phyloP scores from a whole-genome alignment of 371 early-diverging fungal species.

The Thermomucor indicae-seudaticae region DNA sequence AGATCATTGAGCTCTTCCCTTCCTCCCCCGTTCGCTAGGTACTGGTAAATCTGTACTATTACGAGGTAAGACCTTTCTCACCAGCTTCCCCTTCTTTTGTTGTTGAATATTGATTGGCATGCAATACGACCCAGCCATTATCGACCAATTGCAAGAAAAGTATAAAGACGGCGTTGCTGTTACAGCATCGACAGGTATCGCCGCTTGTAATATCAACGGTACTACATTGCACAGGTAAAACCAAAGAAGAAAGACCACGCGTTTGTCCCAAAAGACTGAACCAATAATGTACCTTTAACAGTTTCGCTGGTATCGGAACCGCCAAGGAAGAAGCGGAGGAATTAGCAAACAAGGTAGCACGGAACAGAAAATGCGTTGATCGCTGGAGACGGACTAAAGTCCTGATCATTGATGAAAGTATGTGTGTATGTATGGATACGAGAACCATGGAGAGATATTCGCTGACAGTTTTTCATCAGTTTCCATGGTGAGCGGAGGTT shows the following conservation, averaged over 20 bases:
- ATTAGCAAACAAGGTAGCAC: slow-evolving; percentile 35
- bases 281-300: slow-evolving; percentile 6
- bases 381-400: slow-evolving; percentile 68
- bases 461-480: slow-evolving; percentile 36
- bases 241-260: neutral
- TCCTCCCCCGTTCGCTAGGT: slow-evolving; percentile 22
- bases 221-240: slow-evolving; percentile 63
- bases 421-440: slow-evolving; percentile 5
- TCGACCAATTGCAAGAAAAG: slow-evolving; percentile 38
- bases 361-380: slow-evolving; percentile 16
- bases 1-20: neutral
- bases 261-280: neutral
- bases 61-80: slow-evolving; percentile 15
- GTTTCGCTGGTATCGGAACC: slow-evolving; percentile 74
- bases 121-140: slow-evolving; percentile 37
- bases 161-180: slow-evolving; percentile 52
- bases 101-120: neutral
- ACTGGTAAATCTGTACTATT: slow-evolving; percentile 77
- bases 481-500: slow-evolving; percentile 80
- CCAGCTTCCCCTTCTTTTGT: neutral
- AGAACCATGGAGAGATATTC: neutral
- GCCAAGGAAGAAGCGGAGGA: slow-evolving; percentile 42
- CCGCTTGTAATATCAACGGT: slow-evolving; percentile 82
- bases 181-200: slow-evolving; percentile 89
- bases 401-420: slow-evolving; percentile 87